A percentile compares a stretch with the other conserved stretches of the same genome.
phyloP scores from a whole-genome alignment of 805 yeast genomes.

The Blastobotrys attinorum region DNA sequence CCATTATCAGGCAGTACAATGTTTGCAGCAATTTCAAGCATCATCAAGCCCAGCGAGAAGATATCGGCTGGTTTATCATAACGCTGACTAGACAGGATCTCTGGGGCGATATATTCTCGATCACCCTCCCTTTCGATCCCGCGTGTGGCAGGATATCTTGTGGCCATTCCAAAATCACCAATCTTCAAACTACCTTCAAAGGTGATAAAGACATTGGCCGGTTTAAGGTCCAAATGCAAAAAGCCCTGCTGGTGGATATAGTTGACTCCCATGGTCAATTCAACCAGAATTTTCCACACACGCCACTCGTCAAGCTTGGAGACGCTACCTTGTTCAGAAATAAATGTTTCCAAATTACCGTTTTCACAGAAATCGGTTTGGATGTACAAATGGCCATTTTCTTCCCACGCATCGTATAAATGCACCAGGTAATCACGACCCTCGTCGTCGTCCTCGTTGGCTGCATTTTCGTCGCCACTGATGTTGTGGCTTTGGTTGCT shows the following conservation, averaged over 20 bases:
- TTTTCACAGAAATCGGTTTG: constrained; percentile 95
- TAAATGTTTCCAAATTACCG: constrained; percentile 77
- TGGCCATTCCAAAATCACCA: constrained; percentile 95
- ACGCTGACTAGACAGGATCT: constrained; percentile 69
- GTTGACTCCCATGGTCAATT: constrained; percentile 57
- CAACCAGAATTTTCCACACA: constrained; percentile 92
- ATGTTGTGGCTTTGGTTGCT: too few species aligned
- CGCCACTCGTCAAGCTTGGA: constrained; percentile 91
- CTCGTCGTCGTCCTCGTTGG: too few species aligned
- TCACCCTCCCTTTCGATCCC: constrained; percentile 92
- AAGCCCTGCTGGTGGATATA: constrained; percentile 72
- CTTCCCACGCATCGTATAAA: constrained; percentile 80
- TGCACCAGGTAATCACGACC: constrained; percentile 74
- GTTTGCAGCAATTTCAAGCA: constrained; percentile 94
- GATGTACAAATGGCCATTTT: constrained; percentile 63
- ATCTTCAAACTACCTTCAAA: constrained; percentile 91
- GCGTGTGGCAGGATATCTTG: constrained; percentile 53
- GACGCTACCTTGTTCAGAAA: constrained; percentile 67
- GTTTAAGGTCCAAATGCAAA: constrained; percentile 86
- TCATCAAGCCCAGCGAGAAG: constrained; percentile 86
- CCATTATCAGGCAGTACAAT: constrained; percentile 94
- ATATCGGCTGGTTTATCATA: constrained; percentile 92
- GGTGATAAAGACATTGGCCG: constrained; percentile 88
- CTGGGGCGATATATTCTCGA: constrained; percentile 96
- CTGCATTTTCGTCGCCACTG: too few species aligned